Evolutionary conservation across 1,139 yeast species (phyloP).

Genomic region (Kurtzmaniella quercitrusa): DNA sequence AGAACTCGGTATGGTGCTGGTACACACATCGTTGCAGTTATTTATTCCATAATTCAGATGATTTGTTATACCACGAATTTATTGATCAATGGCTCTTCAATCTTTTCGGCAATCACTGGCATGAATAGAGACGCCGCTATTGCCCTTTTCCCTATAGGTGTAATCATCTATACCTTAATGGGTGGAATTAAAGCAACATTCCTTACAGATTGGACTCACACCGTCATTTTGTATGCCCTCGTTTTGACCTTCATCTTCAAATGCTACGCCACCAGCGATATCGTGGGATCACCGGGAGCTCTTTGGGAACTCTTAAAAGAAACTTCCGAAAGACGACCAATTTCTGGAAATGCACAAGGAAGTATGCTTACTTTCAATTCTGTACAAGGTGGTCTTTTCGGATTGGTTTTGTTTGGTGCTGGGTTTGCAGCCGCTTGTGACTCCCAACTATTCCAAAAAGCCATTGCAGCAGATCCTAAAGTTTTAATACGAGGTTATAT

Average conservation of each 20-base stretch:
- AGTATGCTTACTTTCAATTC: constrained; percentile 12
- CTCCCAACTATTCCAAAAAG: constrained; percentile 22
- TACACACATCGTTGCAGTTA: constrained; percentile 15
- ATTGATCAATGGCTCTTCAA: constrained; percentile 14
- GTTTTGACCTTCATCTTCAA: constrained; percentile 8
- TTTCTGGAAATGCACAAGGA: constrained; percentile 11
- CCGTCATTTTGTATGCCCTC: constrained; percentile 12
- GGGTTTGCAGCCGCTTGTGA: constrained; percentile 21
- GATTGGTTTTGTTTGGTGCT: constrained; percentile 40
- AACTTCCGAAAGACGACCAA: constrained; percentile 20
- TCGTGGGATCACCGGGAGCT: constrained; percentile 32
- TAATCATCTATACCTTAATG: constrained; percentile 45
- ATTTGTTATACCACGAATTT: constrained; percentile 14
- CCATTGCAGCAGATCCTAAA: constrained; percentile 37
- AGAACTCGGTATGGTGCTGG: constrained; percentile 63
- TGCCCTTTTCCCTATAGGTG: constrained; percentile 50
- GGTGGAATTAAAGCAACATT: constrained; percentile 52
- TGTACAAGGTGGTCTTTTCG: constrained; percentile 26
- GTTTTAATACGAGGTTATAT: constrained; percentile 32
- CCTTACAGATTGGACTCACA: constrained; percentile 12
- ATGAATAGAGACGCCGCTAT: constrained; percentile 17
- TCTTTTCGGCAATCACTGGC: constrained; percentile 16
- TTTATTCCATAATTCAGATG: constrained; percentile 15
- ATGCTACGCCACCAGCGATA: constrained; percentile 20
- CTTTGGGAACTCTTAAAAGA: constrained; percentile 30